phyloP scores from a whole-genome alignment of 306 rosid genomes.

The Citrullus mucosospermus region DNA sequence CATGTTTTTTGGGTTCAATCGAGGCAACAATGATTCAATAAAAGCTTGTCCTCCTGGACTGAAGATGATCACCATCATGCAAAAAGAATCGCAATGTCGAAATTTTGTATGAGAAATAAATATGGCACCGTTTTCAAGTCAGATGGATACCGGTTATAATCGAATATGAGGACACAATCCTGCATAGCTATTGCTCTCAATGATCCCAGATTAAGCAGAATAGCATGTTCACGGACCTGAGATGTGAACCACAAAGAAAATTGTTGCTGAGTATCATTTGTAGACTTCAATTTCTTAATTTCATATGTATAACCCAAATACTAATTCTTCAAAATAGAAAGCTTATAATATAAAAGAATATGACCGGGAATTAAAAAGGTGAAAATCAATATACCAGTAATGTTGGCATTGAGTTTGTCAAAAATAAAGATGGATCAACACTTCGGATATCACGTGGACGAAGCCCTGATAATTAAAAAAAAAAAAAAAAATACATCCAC shows the following conservation, averaged over 20 bases:
- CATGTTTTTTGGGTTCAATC: conserved; percentile 64
- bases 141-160: conserved; percentile 54
- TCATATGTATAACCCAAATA: not conserved
- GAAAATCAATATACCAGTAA: conserved; percentile 50
- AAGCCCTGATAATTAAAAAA: conserved; percentile 41
- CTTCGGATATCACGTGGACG: conserved; percentile 96
- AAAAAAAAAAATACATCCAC: not conserved
- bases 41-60: conserved; percentile 95
- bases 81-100: conserved; percentile 12
- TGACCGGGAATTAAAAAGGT: not conserved
- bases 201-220: conserved; percentile 88
- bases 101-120: not conserved
- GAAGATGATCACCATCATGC: conserved; percentile 17
- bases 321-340: not conserved
- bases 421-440: conserved; percentile 90
- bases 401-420: conserved; percentile 85
- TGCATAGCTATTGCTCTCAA: conserved; percentile 91
- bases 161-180: conserved; percentile 78
- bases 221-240: conserved; percentile 91
- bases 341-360: not conserved
- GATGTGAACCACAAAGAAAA: conserved; percentile 14
- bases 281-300: not conserved
- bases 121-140: conserved; percentile 10
- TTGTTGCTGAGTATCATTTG: not conserved
- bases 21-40: conserved; percentile 65